Evolutionary conservation across 352 stramenopile species (phyloP), one percentile per base, ranked within the genome.

Genomic region (Phytophthora sp.): DNA sequence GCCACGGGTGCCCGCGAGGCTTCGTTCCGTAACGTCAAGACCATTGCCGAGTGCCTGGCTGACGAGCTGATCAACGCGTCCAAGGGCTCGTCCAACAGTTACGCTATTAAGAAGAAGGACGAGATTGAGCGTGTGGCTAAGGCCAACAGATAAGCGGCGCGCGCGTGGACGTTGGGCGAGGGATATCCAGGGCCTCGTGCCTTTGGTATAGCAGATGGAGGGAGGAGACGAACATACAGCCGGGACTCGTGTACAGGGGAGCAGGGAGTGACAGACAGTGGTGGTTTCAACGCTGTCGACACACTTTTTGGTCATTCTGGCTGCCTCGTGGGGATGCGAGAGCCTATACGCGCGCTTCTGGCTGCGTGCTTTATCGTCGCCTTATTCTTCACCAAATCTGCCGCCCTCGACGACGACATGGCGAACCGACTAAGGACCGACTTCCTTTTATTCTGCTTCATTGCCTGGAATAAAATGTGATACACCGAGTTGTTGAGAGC

Each of bases 41-140:
- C 98, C 70, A 99, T 99, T 77, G 95, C 97, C 27, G 98, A 99
- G 86, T 99, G 98, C 80, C 83, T 99, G 51, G 98, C 98, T 42
- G 98, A 99, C 83, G 98, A 99, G 88, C 91, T 99, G 58, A 99
- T 99, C 86, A 99, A 99, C 86, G 98, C 98, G 38, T 98, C 98
- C 52, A 98, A 98, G 87, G 97, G 98, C 64, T 99, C 96, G 74
- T 99, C 96, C 78, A 99, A 99, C 97, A 98, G 89, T 69, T 99
- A 99, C 83, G 97, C 98, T 76, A 99, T 99, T 88, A 99, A 99
- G 97, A 99, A 99, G 92, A 99, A 99, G 95, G 98, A 99, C 88
- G 98, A 99, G 84, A 99, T 99, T 79, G 98, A 99, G 93, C 97
- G 98, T 97, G 98, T 99, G 63, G 97, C 98, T 82, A 99, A 99